phyloP scores from a whole-genome alignment of 352 stramenopile species.

The Globisporangium paroecandrum region DNA sequence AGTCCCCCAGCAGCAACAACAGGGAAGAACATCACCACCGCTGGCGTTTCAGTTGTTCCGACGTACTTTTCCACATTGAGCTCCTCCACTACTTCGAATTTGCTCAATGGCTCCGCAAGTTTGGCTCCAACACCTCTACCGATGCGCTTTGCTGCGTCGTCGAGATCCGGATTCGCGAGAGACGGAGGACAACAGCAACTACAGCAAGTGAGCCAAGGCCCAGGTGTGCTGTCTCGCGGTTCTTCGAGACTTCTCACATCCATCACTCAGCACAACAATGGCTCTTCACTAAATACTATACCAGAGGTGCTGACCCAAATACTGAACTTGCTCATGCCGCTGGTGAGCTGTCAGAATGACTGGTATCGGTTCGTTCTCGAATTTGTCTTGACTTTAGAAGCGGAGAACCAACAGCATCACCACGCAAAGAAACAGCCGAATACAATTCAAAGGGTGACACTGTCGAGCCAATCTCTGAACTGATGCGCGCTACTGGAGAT shows the following conservation, averaged over 20 bases:
- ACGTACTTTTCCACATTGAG: conserved; percentile 27
- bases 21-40: conserved; percentile 13
- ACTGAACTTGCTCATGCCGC: conserved; percentile 17
- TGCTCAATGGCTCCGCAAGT: neutral
- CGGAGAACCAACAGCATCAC: neutral
- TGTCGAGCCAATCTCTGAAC: neutral
- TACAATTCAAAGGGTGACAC: neutral
- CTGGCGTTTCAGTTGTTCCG: conserved; percentile 32
- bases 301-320: conserved; percentile 20
- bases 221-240: neutral
- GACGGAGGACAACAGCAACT: neutral
- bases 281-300: conserved; percentile 15
- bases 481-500: neutral
- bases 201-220: neutral
- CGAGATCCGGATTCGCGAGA: neutral
- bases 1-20: neutral
- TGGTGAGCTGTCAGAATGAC: conserved; percentile 17
- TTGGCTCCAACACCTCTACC: conserved; percentile 2
- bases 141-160: neutral
- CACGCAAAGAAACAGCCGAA: neutral
- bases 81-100: neutral
- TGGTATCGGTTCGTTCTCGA: conserved; percentile 33
- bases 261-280: neutral
- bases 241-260: neutral
- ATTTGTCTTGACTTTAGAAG: conserved; percentile 9